phyloP scores from a whole-genome alignment of 2,329 filamentous ascomycete species.

The Colletotrichum costaricense region DNA sequence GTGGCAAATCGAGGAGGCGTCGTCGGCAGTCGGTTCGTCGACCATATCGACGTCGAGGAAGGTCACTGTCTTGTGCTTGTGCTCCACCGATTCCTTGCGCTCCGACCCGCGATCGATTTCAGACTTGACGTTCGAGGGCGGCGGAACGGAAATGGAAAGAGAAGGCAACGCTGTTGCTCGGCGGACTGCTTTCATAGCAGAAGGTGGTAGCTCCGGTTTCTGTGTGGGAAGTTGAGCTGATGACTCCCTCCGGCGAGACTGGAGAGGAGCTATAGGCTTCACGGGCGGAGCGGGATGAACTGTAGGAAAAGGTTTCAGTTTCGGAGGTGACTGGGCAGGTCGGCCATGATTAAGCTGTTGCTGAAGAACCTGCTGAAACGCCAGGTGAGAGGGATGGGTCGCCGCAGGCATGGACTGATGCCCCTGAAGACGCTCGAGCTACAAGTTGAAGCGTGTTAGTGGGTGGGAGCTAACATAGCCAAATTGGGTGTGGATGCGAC shows the following conservation, averaged over 20 bases:
- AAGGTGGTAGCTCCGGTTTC: slow-evolving; percentile 13
- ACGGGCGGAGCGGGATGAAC: slow-evolving; percentile 15
- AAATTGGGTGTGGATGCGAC: slow-evolving; percentile 18
- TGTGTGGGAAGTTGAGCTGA: slow-evolving; percentile 8
- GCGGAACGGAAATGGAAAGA: slow-evolving; percentile 47
- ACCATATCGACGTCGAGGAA: slow-evolving; percentile 48
- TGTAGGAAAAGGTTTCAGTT: slow-evolving; percentile 26
- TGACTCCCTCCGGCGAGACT: slow-evolving; percentile 33
- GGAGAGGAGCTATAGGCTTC: slow-evolving; percentile 28
- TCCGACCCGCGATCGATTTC: slow-evolving; percentile 33
- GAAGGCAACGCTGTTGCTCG: slow-evolving; percentile 38
- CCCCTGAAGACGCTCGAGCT: slow-evolving; percentile 38
- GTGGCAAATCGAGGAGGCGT: slow-evolving; percentile 65
- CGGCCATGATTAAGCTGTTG: slow-evolving; percentile 26
- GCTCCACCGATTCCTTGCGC: slow-evolving; percentile 38
- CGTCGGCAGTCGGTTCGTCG: slow-evolving; percentile 51
- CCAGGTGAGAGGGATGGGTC: slow-evolving; percentile 28
- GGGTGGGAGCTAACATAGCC: slow-evolving; percentile 22
- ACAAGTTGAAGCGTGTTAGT: slow-evolving; percentile 29
- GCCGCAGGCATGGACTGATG: slow-evolving; percentile 22
- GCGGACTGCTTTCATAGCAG: slow-evolving; percentile 31
- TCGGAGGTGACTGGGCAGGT: slow-evolving; percentile 14
- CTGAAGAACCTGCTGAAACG: slow-evolving; percentile 32
- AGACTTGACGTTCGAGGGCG: slow-evolving; percentile 26
- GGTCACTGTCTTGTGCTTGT: slow-evolving; percentile 52